These are phyloP conservation scores for Carex myosuroides DNA, from an alignment of 176 grass and related monocot genomes.

Conservation along the genomic window DNA sequence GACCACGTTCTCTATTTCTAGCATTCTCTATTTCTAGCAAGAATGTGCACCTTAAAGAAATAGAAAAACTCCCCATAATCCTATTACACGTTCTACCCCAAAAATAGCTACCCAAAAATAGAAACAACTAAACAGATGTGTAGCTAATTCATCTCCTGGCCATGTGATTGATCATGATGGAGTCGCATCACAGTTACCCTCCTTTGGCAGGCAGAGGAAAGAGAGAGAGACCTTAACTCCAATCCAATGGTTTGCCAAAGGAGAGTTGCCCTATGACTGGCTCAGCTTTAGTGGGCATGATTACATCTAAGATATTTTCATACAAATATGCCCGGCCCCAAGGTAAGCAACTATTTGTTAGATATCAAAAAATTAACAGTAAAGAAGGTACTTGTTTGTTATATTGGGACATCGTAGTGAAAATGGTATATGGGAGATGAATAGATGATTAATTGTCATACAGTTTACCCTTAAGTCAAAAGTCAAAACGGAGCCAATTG, in stretches of 20 bases:
- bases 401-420: not conserved
- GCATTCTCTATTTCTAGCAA: too few relatives aligned
- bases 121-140: too few relatives aligned
- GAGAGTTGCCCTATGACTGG: conserved; percentile 41
- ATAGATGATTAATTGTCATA: not conserved
- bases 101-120: too few relatives aligned
- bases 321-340: not conserved
- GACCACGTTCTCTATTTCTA: too few relatives aligned
- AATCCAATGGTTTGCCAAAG: conserved; percentile 29
- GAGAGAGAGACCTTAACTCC: not conserved
- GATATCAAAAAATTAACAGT: not conserved
- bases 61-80: too few relatives aligned
- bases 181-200: too few relatives aligned
- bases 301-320: not conserved
- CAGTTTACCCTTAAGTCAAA: not conserved
- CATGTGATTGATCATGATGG: too few relatives aligned
- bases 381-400: not conserved
- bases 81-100: too few relatives aligned
- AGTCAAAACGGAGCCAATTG: too few relatives aligned
- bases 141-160: too few relatives aligned
- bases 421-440: too few relatives aligned
- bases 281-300: conserved; percentile 15
- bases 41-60: too few relatives aligned
- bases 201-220: conserved; percentile 14
- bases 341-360: not conserved